Conservation (phyloP, 176 grass and related monocot genomes). For the Eragrostis curvula region DNA sequence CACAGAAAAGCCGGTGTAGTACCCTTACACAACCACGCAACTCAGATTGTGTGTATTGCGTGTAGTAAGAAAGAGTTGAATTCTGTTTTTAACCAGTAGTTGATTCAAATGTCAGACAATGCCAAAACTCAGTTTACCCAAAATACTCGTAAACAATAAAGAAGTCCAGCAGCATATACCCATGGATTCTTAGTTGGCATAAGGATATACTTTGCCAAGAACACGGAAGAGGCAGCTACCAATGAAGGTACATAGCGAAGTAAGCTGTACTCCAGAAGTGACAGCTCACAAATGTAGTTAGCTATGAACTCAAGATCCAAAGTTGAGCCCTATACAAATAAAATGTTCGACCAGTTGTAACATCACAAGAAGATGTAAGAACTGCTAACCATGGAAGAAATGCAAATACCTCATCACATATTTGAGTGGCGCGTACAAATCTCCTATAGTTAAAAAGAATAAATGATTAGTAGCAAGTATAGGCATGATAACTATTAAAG, state of each 20-base stretch:
- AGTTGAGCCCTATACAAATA: constrained; percentile 48
- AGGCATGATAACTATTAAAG: constrained; percentile 6
- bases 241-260: constrained; percentile 79
- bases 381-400: constrained; percentile 38
- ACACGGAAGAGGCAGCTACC: constrained; percentile 81
- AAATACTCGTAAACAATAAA: background rate
- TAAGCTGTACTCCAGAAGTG: constrained; percentile 90
- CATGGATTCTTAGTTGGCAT: constrained; percentile 85
- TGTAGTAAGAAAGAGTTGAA: constrained; percentile 70
- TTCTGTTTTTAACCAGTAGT: constrained; percentile 55
- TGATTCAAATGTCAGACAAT: constrained; percentile 23
- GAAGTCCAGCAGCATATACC: constrained; percentile 50
- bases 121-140: background rate
- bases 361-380: constrained; percentile 3
- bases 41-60: constrained; percentile 72
- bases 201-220: constrained; percentile 82
- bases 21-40: constrained; percentile 64
- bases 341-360: constrained; percentile 22
- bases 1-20: constrained; percentile 62
- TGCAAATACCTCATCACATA: constrained; percentile 66
- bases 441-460: constrained; percentile 47
- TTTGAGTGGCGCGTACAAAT: constrained; percentile 73
- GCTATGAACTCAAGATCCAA: constrained; percentile 88
- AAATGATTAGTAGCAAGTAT: constrained; percentile 16
- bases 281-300: constrained; percentile 83